These are phyloP conservation scores for Chaetomium sp. DNA, from an alignment of 2,329 filamentous ascomycete genomes.

Conservation along the genomic window DNA sequence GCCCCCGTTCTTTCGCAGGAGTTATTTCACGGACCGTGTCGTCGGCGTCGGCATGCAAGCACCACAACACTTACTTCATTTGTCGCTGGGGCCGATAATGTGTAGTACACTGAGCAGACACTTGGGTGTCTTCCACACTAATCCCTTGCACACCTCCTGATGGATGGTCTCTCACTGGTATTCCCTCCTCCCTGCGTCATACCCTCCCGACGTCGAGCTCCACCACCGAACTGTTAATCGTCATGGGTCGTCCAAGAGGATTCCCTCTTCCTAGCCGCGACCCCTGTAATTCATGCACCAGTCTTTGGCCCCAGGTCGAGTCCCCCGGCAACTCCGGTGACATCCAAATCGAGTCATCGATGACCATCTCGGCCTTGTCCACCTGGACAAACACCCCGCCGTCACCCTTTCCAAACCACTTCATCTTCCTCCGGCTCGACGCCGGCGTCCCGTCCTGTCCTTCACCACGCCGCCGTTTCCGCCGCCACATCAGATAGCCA, in stretches of 20 bases:
- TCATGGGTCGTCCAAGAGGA: background rate
- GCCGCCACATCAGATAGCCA: slow-evolving; percentile 22
- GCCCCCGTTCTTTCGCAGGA: background rate
- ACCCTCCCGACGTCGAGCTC: slow-evolving; percentile 21
- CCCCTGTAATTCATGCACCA: slow-evolving; percentile 22
- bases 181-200: background rate
- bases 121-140: background rate
- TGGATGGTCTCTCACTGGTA: background rate
- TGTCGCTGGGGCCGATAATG: background rate
- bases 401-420: slow-evolving; percentile 4
- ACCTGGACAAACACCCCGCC: slow-evolving; percentile 15
- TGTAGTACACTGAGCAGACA: background rate
- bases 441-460: background rate
- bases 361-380: slow-evolving; percentile 13
- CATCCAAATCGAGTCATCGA: slow-evolving; percentile 16
- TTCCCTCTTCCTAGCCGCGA: slow-evolving; percentile 10
- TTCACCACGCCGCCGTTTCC: slow-evolving; percentile 15
- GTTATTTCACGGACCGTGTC: background rate
- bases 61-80: background rate
- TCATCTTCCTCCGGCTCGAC: background rate
- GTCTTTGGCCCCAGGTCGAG: slow-evolving; percentile 17
- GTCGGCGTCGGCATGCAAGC: background rate
- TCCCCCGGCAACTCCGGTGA: slow-evolving; percentile 25
- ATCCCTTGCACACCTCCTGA: background rate
- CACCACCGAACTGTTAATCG: slow-evolving; percentile 24